phyloP scores from a whole-genome alignment of 495 filamentous ascomycete genomes.

The Durotheca rogersii region DNA sequence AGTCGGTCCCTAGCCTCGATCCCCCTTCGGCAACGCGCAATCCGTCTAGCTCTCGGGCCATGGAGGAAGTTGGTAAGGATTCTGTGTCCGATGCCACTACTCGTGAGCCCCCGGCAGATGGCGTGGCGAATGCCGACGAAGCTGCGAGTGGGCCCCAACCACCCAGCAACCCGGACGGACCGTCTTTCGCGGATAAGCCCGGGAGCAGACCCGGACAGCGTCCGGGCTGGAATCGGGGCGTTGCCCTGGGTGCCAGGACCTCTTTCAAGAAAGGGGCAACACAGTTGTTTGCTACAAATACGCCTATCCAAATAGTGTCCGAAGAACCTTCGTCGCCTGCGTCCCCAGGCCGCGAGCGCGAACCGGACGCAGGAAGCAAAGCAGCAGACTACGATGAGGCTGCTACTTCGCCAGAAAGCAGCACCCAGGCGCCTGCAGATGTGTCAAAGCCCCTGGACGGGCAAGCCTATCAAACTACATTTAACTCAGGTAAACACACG shows the following conservation, averaged over 20 bases:
- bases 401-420: too few species aligned
- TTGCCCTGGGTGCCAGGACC: conserved; percentile 28
- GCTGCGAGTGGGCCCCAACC: background rate
- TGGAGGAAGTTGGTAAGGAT: background rate
- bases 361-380: background rate
- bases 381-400: background rate
- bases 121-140: conserved; percentile 8
- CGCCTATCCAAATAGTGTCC: conserved; percentile 1
- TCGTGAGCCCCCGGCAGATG: conserved; percentile 20
- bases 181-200: conserved; percentile 17
- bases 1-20: conserved; percentile 23
- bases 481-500: conserved; percentile 11
- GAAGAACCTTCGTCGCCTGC: background rate
- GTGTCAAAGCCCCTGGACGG: background rate
- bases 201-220: conserved; percentile 4
- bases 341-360: background rate
- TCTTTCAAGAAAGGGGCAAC: conserved; percentile 22
- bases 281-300: conserved; percentile 6
- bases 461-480: conserved; percentile 5
- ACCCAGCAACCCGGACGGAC: background rate
- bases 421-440: conserved; percentile 4
- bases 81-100: background rate
- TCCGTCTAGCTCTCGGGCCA: background rate
- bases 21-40: conserved; percentile 5
- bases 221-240: conserved; percentile 43